Base-by-base conservation (phyloP, 2,329 filamentous ascomycete species). In the Aspergillus proliferans region DNA sequence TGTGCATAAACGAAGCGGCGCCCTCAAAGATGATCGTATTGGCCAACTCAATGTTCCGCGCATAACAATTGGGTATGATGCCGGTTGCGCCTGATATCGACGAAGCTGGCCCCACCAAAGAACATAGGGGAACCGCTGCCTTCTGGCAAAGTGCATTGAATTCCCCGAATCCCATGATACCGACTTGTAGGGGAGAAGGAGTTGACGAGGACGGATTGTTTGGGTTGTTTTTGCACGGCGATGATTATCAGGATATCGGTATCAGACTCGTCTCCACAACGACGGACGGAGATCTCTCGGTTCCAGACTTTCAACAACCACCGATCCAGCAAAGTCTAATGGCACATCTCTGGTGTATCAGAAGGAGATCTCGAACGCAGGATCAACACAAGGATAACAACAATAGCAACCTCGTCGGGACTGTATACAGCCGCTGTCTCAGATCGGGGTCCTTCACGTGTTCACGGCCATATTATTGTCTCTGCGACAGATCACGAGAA, bases 21-120 rank as follows among this genome's bases (percentile, higher is more conserved):
- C 85, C 88, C 73, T 97, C 85, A 69, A 98, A 98, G 65, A 98
- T 98, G 74, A 97, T 92, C 38, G 93, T 98, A 74, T 98, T 98
- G 59, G 91, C 93, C 58, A 97, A 73, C 71, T 96, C 91, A 70
- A 98, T 92, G 63, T 93, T 94, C 51, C 93, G 85, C 51, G 93
- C 88, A 74, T 92, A 97, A 77, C 93, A 98, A 64, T 84, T 82
- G 49, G 93, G 84, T 68, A 95, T 86, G 57, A 96, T 93, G 58
- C 90, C 88, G 10, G 85, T 80, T 49, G 81, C 79, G 56, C 89
- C 82, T 26, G 83, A 83, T 60, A 86, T 81, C 42, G 69, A 58
- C n/a, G 72, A 72, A 5, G 66, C 58, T 28, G 85, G 81, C 15
- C 93, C 93, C 58, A 98, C 82, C 48, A 90, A 80, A 46, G 88